phyloP scores from a whole-genome alignment of 2,329 filamentous ascomycete species.

The Verticillium longisporum region DNA sequence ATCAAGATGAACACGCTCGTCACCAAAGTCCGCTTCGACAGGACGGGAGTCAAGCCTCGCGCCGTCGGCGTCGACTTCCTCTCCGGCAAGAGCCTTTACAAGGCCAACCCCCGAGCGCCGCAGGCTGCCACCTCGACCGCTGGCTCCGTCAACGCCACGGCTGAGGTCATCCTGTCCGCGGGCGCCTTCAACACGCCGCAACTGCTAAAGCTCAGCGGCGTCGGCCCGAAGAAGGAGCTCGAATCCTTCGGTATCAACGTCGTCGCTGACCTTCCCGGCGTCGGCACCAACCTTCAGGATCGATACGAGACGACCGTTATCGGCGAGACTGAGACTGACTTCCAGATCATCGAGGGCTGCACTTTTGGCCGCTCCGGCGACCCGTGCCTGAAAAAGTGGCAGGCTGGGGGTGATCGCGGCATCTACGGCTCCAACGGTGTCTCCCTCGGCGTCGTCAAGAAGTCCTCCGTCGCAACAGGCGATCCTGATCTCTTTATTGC shows the following conservation, averaged over 20 bases:
- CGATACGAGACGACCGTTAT: conserved; percentile 18
- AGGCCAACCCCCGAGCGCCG: conserved; percentile 30
- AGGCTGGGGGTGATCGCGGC: conserved; percentile 15
- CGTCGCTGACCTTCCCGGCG: conserved; percentile 51
- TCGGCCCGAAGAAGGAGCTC: conserved; percentile 50
- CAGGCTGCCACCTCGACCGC: conserved; percentile 14
- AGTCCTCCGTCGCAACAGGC: conserved; percentile 17
- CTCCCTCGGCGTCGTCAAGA: conserved; percentile 21
- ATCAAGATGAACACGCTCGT: conserved; percentile 28
- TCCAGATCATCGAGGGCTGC: conserved; percentile 18
- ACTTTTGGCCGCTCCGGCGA: conserved; percentile 21
- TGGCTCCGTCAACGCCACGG: conserved; percentile 22
- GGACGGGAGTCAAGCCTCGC: conserved; percentile 23
- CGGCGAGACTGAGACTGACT: conserved; percentile 17
- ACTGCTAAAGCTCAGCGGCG: conserved; percentile 57
- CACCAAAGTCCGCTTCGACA: conserved; percentile 31
- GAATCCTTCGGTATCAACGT: conserved; percentile 46
- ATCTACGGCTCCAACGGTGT: conserved; percentile 26
- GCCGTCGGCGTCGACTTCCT: conserved; percentile 37
- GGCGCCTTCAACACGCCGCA: conserved; percentile 60
- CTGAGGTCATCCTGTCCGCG: conserved; percentile 38
- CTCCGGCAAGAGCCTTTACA: conserved; percentile 31
- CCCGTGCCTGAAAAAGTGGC: conserved; percentile 26
- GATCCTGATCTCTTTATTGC: conserved; percentile 23
- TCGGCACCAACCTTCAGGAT: conserved; percentile 45